Base-by-base conservation (phyloP, 208 protist species). In the Wallacemonas sp. region DNA sequence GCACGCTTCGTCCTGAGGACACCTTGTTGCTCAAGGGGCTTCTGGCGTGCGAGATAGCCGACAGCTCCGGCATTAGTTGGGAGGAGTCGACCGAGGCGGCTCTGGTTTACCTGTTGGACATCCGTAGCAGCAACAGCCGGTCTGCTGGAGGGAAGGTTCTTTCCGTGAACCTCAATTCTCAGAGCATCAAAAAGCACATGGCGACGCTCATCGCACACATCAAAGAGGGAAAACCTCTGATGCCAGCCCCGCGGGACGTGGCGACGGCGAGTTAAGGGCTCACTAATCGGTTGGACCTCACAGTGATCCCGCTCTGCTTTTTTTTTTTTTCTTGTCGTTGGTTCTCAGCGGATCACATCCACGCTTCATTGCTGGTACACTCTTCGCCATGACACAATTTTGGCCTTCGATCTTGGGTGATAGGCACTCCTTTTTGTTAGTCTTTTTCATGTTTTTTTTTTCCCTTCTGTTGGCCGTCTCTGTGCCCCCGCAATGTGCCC, bases 61-160 rank as follows among this genome's bases (percentile, higher is more conserved):
- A 77, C 49, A 79, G 80, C 28, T 67, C 72, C 39, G 74, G 74
- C 1, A 70, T 75, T 21, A 88, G 83, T 8, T 98, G 96, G 96
- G 96, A 98, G 66, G 96, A 98, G 70, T 58, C 69, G 17, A 91
- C 85, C 6, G 85, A 95, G 34, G 79, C 79, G 24, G 77, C 82
- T 6, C 53, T 97, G 45, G 75, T 72, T 8, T 80, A 87, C 55
- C 55, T 97, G 51, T 54, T 97, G 17, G 71, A 77, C n/a, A 38
- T 72, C n/a, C n/a, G n/a, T n/a, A n/a, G n/a, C 21, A 39, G 51
- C 31, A 79, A 77, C 31, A 51, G 26, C 11, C 70, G 45, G 39
- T 61, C 49, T 24, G 33, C 53, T 11, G 66, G 54, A 2, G 60
- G 21, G 30, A 70, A 64, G 21, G 70, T 49, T 11, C 46, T 84